Percentiles rank a stretch among this genome's conserved stretches.
Conservation (phyloP, 148 eudicot species). For the Vaccinium corymbosum region DNA sequence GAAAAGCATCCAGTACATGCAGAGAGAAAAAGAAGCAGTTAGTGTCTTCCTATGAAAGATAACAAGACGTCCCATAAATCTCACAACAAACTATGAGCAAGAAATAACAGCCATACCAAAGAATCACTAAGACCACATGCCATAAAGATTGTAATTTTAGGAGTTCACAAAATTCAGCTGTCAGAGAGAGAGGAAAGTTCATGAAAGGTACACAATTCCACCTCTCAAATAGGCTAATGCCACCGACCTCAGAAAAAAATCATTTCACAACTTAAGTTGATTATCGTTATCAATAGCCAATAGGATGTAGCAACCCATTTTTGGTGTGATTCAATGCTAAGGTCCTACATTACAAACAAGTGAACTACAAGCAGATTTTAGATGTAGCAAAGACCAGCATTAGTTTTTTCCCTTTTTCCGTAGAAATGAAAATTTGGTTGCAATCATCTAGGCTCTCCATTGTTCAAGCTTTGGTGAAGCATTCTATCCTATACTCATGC, state of each 20-base stretch:
- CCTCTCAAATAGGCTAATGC: not conserved
- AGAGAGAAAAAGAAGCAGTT: slow-evolving; percentile 14
- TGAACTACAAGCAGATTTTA: not conserved
- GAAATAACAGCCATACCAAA: not conserved
- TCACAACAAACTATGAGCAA: slow-evolving; percentile 4
- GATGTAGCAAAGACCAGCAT: not conserved
- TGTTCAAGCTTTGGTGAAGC: not conserved
- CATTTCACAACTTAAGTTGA: not conserved
- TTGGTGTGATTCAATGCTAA: not conserved
- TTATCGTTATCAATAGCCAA: not conserved
- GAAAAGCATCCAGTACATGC: slow-evolving; percentile 36
- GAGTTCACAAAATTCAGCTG: not conserved
- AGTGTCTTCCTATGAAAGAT: slow-evolving; percentile 21
- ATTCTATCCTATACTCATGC: not conserved
- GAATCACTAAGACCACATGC: not conserved
- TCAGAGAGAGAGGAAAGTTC: not conserved
- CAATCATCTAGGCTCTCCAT: not conserved
- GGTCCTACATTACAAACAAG: not conserved
- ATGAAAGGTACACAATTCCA: not conserved
- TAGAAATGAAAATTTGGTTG: not conserved
- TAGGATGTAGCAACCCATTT: not conserved
- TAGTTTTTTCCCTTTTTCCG: too few relatives aligned
- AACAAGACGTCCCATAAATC: slow-evolving; percentile 3
- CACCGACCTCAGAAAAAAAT: not conserved
- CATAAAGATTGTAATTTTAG: not conserved